A percentile compares a stretch with the other conserved stretches of the same genome.
Conservation (phyloP, 306 rosid genomes). For the Rosa chinensis region DNA sequence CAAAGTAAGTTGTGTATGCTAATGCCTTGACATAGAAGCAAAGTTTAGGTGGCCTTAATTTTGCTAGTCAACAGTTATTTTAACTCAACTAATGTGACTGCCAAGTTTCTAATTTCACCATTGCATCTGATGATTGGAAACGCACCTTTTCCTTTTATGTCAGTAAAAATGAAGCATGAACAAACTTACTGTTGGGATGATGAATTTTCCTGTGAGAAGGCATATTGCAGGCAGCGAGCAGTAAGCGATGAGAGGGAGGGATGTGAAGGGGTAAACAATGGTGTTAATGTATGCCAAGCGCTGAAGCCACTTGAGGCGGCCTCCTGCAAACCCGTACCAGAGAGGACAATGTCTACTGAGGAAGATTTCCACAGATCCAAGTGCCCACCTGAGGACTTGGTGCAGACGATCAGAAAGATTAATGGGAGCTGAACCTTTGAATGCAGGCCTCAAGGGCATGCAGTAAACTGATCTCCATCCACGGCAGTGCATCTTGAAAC, state of each 20-base stretch:
- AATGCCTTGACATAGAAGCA: slow-evolving; percentile 5
- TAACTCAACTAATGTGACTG: not conserved
- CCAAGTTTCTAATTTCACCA: not conserved
- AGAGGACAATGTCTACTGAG: slow-evolving; percentile 98
- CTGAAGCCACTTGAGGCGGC: slow-evolving; percentile 87
- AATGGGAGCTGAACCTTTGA: slow-evolving; percentile 98
- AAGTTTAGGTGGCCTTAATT: not conserved
- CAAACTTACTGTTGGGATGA: slow-evolving; percentile 86
- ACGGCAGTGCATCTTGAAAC: slow-evolving; percentile 98
- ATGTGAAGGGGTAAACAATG: slow-evolving; percentile 95
- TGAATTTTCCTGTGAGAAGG: slow-evolving; percentile 93
- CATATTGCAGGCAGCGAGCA: slow-evolving; percentile 91
- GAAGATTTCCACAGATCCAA: slow-evolving; percentile 99
- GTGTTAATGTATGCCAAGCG: slow-evolving; percentile 93
- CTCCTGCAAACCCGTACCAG: slow-evolving; percentile 96
- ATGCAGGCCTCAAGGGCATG: slow-evolving; percentile 98
- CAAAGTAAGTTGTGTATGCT: not conserved
- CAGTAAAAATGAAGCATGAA: slow-evolving; percentile 15
- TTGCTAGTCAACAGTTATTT: not conserved
- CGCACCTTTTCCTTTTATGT: not conserved
- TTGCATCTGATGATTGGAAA: not conserved
- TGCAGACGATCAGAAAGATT: slow-evolving; percentile 91
- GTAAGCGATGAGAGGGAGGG: slow-evolving; percentile 91
- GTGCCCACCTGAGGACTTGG: slow-evolving; percentile 99
- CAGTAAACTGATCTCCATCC: slow-evolving; percentile 99